Conservation (phyloP, 164 flowering plant species). For the Litsea cubeba region DNA sequence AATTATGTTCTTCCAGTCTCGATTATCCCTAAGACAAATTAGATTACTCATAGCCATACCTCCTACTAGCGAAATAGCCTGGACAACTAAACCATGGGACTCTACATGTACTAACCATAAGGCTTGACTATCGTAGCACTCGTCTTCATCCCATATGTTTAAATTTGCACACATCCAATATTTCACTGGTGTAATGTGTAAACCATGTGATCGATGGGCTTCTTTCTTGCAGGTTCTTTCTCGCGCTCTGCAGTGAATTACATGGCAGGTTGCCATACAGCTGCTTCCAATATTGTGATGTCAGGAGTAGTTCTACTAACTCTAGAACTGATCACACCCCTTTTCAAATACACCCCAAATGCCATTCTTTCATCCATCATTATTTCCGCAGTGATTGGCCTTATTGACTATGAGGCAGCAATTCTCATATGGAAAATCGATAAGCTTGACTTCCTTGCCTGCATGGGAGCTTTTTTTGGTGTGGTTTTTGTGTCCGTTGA, state of each 20-base stretch:
- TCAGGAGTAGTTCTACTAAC: slow-evolving; percentile 69
- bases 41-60: no score
- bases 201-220: neutral
- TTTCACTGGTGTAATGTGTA: no score
- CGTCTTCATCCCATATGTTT: no score
- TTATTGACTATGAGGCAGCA: slow-evolving; percentile 65
- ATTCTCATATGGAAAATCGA: slow-evolving; percentile 81
- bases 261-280: slow-evolving; percentile 91
- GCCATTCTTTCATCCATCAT: slow-evolving; percentile 90
- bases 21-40: neutral
- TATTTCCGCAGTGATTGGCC: slow-evolving; percentile 70
- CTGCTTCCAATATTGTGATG: slow-evolving; percentile 91
- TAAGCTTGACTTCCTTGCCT: slow-evolving; percentile 82
- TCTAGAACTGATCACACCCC: slow-evolving; percentile 66
- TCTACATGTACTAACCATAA: no score
- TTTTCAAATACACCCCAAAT: slow-evolving; percentile 88
- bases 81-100: no score
- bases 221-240: slow-evolving; percentile 64
- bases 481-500: slow-evolving; percentile 78
- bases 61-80: no score
- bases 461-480: slow-evolving; percentile 92
- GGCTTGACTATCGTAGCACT: no score
- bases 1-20: neutral
- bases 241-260: slow-evolving; percentile 91
- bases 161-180: no score